phyloP scores from a whole-genome alignment of 1,284 basidiomycete species.

The Marasmius tenuissimus region DNA sequence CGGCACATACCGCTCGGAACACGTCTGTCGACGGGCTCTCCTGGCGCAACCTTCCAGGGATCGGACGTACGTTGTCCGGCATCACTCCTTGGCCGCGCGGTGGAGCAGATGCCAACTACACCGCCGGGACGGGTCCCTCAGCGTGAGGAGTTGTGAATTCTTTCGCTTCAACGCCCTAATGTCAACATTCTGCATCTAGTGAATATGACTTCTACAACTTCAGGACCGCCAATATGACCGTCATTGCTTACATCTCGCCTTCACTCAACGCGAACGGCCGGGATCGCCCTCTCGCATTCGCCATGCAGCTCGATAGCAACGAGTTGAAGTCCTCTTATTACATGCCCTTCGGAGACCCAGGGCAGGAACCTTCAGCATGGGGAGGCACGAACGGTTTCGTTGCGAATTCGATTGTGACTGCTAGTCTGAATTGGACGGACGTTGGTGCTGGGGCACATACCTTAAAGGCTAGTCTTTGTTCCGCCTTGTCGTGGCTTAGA shows the following conservation, averaged over 20 bases:
- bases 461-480: conserved; percentile 40
- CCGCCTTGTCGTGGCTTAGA: not conserved
- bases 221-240: conserved; percentile 42
- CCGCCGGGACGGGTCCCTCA: conserved; percentile 59
- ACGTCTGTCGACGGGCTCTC: conserved; percentile 48
- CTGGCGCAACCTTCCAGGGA: conserved; percentile 60
- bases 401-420: conserved; percentile 47
- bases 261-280: conserved; percentile 56
- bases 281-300: conserved; percentile 56
- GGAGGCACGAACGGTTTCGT: conserved; percentile 51
- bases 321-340: conserved; percentile 46
- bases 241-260: conserved; percentile 57
- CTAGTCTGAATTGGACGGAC: conserved; percentile 38
- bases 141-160: conserved; percentile 41
- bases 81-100: conserved; percentile 61
- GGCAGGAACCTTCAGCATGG: conserved; percentile 53
- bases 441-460: conserved; percentile 53
- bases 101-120: conserved; percentile 51
- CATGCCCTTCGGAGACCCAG: conserved; percentile 50
- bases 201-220: conserved; percentile 71
- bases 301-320: conserved; percentile 53
- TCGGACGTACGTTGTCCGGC: conserved; percentile 59
- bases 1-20: conserved; percentile 55
- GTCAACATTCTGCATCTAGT: conserved; percentile 15
- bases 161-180: not conserved